Evolutionary conservation across 2,329 filamentous ascomycete genomes (phyloP).

Genomic region (Parascedosporium putredinis): DNA sequence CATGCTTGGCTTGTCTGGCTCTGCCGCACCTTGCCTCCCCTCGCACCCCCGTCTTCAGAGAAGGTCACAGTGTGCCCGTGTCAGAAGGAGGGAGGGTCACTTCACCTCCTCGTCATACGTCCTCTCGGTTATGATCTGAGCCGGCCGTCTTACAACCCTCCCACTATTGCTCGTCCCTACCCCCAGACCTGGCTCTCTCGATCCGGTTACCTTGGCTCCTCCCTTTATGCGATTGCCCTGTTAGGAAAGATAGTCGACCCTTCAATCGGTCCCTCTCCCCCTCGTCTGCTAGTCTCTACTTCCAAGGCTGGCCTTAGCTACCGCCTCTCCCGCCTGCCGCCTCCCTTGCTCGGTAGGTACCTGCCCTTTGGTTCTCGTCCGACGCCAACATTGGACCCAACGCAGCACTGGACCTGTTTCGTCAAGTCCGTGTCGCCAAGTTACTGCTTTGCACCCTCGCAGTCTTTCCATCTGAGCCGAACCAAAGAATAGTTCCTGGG

Average conservation of each 20-base stretch:
- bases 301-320: neutral
- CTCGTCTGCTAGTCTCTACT: neutral
- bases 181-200: neutral
- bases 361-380: neutral
- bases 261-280: neutral
- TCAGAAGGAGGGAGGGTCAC: neutral
- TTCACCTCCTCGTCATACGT: neutral
- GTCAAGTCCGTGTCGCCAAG: constrained; percentile 28
- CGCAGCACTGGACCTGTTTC: constrained; percentile 33
- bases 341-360: neutral
- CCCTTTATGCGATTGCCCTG: constrained; percentile 3
- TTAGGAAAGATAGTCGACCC: neutral
- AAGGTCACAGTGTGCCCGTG: neutral
- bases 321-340: neutral
- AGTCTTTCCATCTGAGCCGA: neutral
- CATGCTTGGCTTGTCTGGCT: neutral
- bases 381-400: neutral
- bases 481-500: neutral
- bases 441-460: neutral
- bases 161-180: neutral
- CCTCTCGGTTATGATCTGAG: constrained; percentile 6
- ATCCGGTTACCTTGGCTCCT: neutral
- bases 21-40: neutral
- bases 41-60: neutral
- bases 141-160: constrained; percentile 4